These are phyloP conservation scores for Saccharomycopsis crataegensis DNA, from an alignment of 1,139 yeast genomes.

Conservation along the genomic window DNA sequence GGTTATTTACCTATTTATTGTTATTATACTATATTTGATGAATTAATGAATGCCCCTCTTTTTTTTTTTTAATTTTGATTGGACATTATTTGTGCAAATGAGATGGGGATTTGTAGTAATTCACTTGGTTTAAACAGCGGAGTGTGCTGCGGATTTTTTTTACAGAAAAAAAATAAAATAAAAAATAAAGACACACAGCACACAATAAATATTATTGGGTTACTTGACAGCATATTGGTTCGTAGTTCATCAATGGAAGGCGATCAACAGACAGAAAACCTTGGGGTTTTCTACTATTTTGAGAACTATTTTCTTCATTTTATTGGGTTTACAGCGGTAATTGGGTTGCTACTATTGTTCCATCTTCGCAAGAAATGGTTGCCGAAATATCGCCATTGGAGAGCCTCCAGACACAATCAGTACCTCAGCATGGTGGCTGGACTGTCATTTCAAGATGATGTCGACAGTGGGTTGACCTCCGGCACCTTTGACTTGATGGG, in stretches of 20 bases:
- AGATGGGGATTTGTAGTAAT: not conserved
- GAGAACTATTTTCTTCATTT: conserved; percentile 7
- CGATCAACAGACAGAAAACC: not conserved
- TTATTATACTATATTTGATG: not conserved
- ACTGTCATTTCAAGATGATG: conserved; percentile 34
- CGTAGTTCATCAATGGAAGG: no score
- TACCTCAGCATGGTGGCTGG: conserved; percentile 22
- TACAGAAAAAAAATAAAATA: no score
- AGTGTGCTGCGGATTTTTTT: no score
- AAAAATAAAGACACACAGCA: no score
- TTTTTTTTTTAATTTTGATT: not conserved
- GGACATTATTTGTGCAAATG: not conserved
- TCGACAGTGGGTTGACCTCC: conserved; percentile 62
- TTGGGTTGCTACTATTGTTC: conserved; percentile 16
- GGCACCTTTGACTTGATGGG: conserved; percentile 45
- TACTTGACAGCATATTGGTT: no score
- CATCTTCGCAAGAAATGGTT: conserved; percentile 21
- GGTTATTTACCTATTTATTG: no score
- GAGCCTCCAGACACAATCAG: conserved; percentile 14
- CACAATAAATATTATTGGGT: no score
- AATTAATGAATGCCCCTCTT: not conserved
- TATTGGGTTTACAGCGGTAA: conserved; percentile 6
- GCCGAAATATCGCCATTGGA: conserved; percentile 19
- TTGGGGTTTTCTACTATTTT: conserved; percentile 1
- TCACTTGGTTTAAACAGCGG: no score